Evolutionary conservation across 2,329 filamentous ascomycete genomes (phyloP), one percentile per base, ranked within the genome.

Genomic region (Drechmeria coniospora): DNA sequence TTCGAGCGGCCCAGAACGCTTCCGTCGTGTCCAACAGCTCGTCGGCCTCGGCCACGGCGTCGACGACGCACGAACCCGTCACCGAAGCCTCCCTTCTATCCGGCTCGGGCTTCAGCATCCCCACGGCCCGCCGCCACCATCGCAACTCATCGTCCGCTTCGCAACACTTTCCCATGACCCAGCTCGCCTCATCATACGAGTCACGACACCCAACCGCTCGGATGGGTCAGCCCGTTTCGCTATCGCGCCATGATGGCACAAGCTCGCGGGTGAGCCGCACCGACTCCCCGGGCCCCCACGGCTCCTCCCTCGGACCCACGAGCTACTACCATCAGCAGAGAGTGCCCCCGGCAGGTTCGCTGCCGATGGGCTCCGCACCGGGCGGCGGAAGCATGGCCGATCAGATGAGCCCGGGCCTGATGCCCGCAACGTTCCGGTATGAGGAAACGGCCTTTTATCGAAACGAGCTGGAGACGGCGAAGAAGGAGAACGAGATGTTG

Each of bases 1-100:
- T 95, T n/a, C 79, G 86, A 30, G 65, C 68, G 17, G 67, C 69
- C 15, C 70, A 77, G 32, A 77, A 77, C 43, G 70, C 71, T 6
- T 77, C 72, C 0, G 70, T 74, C 17, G 68, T 63, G 4, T 76
- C 72, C 24, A 77, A 75, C 43, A 50, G 68, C n/a, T 77, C 72
- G 3, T 76, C 71, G 1, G 62, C 64, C 3, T 72, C 68, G 1
- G 58, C 68, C 16, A 61, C 61, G 30, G 61, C 63, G 32, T 61
- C 65, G 12, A 56, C 65, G 12, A 56, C 54, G 21, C 54, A 60
- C 39, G 66, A 67, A 27, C 45, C 56, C 8, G 50, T 57, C 26
- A 47, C 55, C 32, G 64, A 71, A 25, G 50, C 57, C 7, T 63
- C 68, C 23, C 54, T 72, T 15, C 54, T 72, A 25, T 68, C 66